Conservation (phyloP, 768 basidiomycete genomes). For the Terana coerulea region DNA sequence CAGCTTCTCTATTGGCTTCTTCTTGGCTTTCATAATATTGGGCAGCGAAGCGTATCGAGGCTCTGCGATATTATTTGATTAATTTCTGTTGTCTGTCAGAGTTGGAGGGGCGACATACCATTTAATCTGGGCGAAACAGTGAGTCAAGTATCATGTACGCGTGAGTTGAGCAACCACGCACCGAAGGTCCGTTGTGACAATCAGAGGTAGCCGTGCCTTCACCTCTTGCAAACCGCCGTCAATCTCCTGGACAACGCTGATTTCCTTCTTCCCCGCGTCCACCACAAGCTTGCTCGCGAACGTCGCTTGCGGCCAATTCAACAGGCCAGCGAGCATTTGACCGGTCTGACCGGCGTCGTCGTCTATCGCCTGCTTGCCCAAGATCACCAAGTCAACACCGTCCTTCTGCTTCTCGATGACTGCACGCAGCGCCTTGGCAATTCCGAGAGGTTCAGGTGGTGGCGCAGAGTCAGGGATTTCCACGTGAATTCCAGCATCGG, state of each 20-base stretch:
- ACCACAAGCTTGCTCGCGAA: conserved; percentile 88
- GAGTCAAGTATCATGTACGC: background rate
- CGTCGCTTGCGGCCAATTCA: conserved; percentile 92
- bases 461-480: conserved; percentile 72
- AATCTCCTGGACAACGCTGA: conserved; percentile 80
- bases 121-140: conserved; percentile 51
- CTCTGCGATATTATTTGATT: conserved; percentile 53
- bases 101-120: conserved; percentile 39
- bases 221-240: conserved; percentile 92
- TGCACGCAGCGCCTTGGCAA: conserved; percentile 82
- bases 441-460: conserved; percentile 83
- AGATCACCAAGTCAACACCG: conserved; percentile 80
- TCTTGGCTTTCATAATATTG: conserved; percentile 99
- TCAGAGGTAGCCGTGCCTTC: conserved; percentile 70
- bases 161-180: conserved; percentile 33
- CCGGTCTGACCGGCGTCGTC: conserved; percentile 95
- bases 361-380: conserved; percentile 99
- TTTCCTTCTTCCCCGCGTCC: conserved; percentile 57
- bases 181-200: conserved; percentile 93
- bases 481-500: conserved; percentile 89
- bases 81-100: background rate
- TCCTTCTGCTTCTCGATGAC: conserved; percentile 59
- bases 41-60: conserved; percentile 97
- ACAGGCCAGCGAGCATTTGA: conserved; percentile 92
- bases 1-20: conserved; percentile 89